Evolutionary conservation across 768 basidiomycete genomes (phyloP).

Genomic region (Pholiota molesta): DNA sequence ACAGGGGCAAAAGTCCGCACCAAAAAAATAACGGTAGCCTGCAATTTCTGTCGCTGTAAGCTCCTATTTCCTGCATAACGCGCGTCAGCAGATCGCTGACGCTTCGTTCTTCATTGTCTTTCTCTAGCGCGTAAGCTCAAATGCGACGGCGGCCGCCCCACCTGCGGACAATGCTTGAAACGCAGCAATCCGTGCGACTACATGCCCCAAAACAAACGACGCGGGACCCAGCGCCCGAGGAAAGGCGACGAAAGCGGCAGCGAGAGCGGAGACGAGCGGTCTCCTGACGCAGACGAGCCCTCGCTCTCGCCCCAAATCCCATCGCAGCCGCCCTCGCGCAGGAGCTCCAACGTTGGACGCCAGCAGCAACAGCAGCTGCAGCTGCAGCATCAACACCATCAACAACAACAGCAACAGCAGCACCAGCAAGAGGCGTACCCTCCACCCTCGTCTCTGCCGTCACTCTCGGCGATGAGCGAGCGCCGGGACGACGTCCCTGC

Average conservation of each 20-base stretch:
- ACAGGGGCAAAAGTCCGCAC: constrained; percentile 68
- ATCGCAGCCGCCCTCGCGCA: constrained; percentile 48
- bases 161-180: constrained; percentile 82
- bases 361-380: neutral
- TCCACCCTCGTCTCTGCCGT: constrained; percentile 36
- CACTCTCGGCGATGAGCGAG: constrained; percentile 43
- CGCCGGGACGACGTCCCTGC: constrained; percentile 40
- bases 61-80: neutral
- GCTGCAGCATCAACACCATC: constrained; percentile 27
- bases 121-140: constrained; percentile 80
- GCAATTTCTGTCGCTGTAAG: constrained; percentile 91
- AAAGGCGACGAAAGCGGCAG: constrained; percentile 71
- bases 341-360: constrained; percentile 47
- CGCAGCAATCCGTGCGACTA: constrained; percentile 81
- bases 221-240: constrained; percentile 58
- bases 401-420: constrained; percentile 16
- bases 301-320: constrained; percentile 63
- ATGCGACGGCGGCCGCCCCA: constrained; percentile 85
- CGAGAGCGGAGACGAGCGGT: constrained; percentile 64
- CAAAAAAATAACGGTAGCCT: constrained; percentile 88
- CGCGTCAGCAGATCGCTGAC: neutral
- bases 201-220: constrained; percentile 75
- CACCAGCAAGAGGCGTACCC: constrained; percentile 36
- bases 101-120: constrained; percentile 7
- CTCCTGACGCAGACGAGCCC: constrained; percentile 50